phyloP scores from a whole-genome alignment of 192 early-diverging fungal species.

The Blastocladiella britannica region DNA sequence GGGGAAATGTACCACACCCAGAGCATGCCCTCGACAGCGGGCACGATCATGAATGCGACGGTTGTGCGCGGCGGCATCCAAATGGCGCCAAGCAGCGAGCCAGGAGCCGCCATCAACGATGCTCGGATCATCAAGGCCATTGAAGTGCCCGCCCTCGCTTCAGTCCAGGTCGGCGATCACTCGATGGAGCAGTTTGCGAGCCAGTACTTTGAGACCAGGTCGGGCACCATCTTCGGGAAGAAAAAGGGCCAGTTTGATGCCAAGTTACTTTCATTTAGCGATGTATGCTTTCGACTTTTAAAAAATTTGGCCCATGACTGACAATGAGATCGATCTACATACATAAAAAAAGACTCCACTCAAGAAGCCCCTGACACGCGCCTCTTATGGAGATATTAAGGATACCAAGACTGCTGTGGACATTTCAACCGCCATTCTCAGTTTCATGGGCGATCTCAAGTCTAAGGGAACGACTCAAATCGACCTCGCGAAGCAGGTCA shows the following conservation, averaged over 20 bases:
- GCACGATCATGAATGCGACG: background rate
- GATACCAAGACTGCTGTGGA: background rate
- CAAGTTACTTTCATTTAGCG: background rate
- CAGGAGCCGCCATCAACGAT: background rate
- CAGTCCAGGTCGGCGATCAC: background rate
- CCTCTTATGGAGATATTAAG: background rate
- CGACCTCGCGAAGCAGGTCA: background rate
- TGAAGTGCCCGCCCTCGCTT: background rate
- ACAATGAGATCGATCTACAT: too few relatives aligned
- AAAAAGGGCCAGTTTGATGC: background rate
- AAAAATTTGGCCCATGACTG: too few relatives aligned
- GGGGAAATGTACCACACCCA: too few relatives aligned
- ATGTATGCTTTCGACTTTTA: too few relatives aligned
- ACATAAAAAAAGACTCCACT: too few relatives aligned
- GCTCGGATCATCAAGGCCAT: too few relatives aligned
- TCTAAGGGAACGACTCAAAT: background rate
- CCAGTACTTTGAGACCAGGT: background rate
- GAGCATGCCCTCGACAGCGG: too few relatives aligned
- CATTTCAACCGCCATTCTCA: background rate
- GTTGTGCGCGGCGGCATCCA: background rate
- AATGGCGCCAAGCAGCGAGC: background rate
- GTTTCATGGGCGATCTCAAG: background rate
- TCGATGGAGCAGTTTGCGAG: constrained; percentile 1
- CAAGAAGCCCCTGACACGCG: background rate
- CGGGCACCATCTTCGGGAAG: background rate